phyloP scores from a whole-genome alignment of 768 basidiomycete genomes.

The Clavaria fumosa region DNA sequence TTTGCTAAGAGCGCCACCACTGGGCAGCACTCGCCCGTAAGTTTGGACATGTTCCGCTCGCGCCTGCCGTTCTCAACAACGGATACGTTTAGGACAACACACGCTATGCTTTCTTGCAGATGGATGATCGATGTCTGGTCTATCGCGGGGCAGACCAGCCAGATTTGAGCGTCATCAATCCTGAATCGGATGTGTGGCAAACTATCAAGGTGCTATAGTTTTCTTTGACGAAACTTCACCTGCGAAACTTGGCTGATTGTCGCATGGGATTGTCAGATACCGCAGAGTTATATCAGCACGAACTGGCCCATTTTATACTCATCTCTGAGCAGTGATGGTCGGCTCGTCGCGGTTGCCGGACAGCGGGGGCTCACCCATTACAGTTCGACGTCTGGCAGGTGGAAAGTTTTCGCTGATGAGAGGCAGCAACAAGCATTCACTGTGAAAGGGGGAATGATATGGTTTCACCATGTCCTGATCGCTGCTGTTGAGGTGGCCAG shows the following conservation, averaged over 20 bases:
- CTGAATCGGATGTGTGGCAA: slow-evolving; percentile 96
- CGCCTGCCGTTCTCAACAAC: slow-evolving; percentile 4
- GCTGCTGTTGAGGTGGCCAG: slow-evolving; percentile 76
- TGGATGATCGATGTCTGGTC: slow-evolving; percentile 86
- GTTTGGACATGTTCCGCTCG: slow-evolving; percentile 13
- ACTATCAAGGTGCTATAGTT: slow-evolving; percentile 57
- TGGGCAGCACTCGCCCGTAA: slow-evolving; percentile 78
- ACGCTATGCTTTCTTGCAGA: slow-evolving; percentile 85
- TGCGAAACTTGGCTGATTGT: no score
- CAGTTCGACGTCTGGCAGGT: slow-evolving; percentile 84
- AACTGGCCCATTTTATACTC: slow-evolving; percentile 96
- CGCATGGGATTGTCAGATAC: no score
- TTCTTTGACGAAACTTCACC: slow-evolving; percentile 3
- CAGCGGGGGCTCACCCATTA: slow-evolving; percentile 85
- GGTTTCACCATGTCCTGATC: slow-evolving; percentile 94
- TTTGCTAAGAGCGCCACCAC: slow-evolving; percentile 94
- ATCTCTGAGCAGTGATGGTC: slow-evolving; percentile 77
- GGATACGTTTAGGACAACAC: slow-evolving; percentile 69
- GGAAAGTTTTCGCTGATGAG: slow-evolving; percentile 78
- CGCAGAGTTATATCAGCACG: slow-evolving; percentile 69
- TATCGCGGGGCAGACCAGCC: slow-evolving; percentile 96
- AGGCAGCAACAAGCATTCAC: slow-evolving; percentile 75
- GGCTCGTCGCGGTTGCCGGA: slow-evolving; percentile 86
- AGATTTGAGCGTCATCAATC: slow-evolving; percentile 96
- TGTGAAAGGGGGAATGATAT: slow-evolving; percentile 83